These are phyloP conservation scores for Penicillium rolfsii DNA, from an alignment of 2,329 filamentous ascomycete species.

Conservation along the genomic window DNA sequence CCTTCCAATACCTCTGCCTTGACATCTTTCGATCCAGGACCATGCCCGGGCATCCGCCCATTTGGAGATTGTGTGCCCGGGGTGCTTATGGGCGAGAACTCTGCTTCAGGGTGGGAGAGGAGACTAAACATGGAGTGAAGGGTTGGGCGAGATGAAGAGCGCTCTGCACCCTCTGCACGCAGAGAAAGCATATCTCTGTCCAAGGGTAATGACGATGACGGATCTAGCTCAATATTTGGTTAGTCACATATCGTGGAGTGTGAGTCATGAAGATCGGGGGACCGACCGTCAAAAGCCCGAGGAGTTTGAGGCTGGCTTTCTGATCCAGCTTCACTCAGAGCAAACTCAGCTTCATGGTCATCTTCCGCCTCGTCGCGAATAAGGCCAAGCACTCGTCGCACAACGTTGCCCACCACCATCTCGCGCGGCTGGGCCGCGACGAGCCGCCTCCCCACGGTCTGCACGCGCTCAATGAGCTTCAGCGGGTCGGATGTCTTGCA, in stretches of 20 bases:
- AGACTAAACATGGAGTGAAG: constrained; percentile 83
- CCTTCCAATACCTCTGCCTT: constrained; percentile 90
- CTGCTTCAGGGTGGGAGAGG: constrained; percentile 67
- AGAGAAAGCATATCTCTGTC: constrained; percentile 34
- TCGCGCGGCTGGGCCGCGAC: constrained; percentile 85
- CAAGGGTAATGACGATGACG: constrained; percentile 34
- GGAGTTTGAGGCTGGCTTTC: constrained; percentile 55
- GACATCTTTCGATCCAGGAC: constrained; percentile 61
- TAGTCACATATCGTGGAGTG: constrained; percentile 12
- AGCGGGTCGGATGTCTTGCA: constrained; percentile 77
- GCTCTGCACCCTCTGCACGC: constrained; percentile 38
- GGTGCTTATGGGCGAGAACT: constrained; percentile 46
- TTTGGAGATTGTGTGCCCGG: constrained; percentile 42
- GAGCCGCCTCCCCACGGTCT: constrained; percentile 75
- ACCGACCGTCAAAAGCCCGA: constrained; percentile 41
- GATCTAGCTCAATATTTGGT: constrained; percentile 28
- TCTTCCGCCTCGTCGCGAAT: constrained; percentile 90
- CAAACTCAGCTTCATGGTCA: constrained; percentile 67
- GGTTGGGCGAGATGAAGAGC: constrained; percentile 57
- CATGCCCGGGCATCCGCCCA: constrained; percentile 36
- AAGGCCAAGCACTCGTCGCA: constrained; percentile 83
- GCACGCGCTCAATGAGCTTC: constrained; percentile 78
- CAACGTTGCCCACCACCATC: constrained; percentile 91
- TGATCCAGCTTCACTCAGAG: constrained; percentile 62
- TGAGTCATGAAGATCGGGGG: background rate